Percentiles rank a stretch among this genome's conserved stretches.
These are phyloP conservation scores for Kurtzmaniella cleridarum DNA, from an alignment of 805 yeast genomes.

Conservation along the genomic window DNA sequence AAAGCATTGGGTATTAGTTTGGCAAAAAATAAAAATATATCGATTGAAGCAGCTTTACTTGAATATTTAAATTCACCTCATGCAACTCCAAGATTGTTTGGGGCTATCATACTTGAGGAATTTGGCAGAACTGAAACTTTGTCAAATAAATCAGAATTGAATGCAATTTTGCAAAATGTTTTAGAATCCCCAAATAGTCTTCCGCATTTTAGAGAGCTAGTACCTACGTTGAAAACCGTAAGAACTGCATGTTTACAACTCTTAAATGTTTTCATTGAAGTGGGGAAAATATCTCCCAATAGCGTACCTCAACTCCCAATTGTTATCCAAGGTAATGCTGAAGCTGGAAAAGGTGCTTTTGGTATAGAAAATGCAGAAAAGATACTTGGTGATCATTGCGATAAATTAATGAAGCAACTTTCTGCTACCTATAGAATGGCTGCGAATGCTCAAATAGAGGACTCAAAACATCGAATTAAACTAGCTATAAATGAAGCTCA, in stretches of 20 bases:
- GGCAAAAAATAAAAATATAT: constrained; percentile 35
- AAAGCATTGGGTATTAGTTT: constrained; percentile 66
- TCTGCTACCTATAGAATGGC: constrained; percentile 66
- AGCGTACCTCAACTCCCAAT: constrained; percentile 81
- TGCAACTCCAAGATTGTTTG: constrained; percentile 74
- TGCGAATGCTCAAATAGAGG: constrained; percentile 69
- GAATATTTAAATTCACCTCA: constrained; percentile 53
- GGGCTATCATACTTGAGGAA: constrained; percentile 67
- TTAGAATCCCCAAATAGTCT: constrained; percentile 28
- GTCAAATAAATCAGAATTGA: constrained; percentile 28
- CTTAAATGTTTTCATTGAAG: constrained; percentile 69
- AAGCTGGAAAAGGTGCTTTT: constrained; percentile 93
- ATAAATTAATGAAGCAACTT: constrained; percentile 57
- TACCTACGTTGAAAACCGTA: constrained; percentile 78
- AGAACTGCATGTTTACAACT: constrained; percentile 85
- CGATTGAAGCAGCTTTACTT: constrained; percentile 31
- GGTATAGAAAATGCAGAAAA: constrained; percentile 71
- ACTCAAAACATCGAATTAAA: constrained; percentile 63
- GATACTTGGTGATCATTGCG: constrained; percentile 57
- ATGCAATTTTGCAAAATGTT: constrained; percentile 21
- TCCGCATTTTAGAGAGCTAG: constrained; percentile 73
- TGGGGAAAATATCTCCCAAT: constrained; percentile 64
- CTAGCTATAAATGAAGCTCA: constrained; percentile 67
- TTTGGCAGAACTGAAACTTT: constrained; percentile 38
- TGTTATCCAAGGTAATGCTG: constrained; percentile 88